These are phyloP conservation scores for Pichia sp. DNA, from an alignment of 1,139 yeast genomes.

Conservation along the genomic window DNA sequence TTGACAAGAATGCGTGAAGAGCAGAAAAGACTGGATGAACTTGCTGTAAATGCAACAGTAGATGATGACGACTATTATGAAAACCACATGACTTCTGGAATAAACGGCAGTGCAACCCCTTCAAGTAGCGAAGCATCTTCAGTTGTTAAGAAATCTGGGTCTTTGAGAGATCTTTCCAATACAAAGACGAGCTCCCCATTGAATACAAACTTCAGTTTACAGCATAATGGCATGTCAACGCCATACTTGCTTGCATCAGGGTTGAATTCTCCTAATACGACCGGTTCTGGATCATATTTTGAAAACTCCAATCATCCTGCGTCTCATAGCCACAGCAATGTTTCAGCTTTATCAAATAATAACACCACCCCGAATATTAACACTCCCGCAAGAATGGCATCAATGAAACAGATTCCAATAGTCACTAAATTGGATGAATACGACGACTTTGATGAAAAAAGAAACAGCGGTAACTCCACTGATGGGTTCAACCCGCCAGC, in stretches of 20 bases:
- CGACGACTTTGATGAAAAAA: background rate
- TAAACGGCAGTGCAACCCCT: conserved; percentile 13
- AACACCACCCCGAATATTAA: background rate
- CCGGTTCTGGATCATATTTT: background rate
- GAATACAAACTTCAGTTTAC: background rate
- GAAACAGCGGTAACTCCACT: background rate
- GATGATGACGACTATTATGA: conserved; percentile 3
- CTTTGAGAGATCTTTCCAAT: conserved; percentile 6
- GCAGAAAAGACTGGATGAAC: conserved; percentile 11
- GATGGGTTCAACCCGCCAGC: conserved; percentile 5
- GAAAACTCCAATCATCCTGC: background rate
- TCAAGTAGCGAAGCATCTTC: conserved; percentile 10
- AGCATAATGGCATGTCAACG: conserved; percentile 43
- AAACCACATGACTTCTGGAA: conserved; percentile 9
- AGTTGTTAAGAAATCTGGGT: conserved; percentile 11
- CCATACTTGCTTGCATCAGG: conserved; percentile 57
- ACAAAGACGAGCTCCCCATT: conserved; percentile 22
- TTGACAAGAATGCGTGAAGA: conserved; percentile 31
- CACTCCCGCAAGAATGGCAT: conserved; percentile 14
- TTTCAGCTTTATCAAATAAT: background rate
- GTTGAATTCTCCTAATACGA: conserved; percentile 28
- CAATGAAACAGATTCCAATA: conserved; percentile 24
- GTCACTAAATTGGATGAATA: conserved; percentile 26
- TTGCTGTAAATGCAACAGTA: background rate
- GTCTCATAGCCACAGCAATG: background rate